phyloP scores from a whole-genome alignment of 2,329 filamentous ascomycete species.

The Neurospora sp. region DNA sequence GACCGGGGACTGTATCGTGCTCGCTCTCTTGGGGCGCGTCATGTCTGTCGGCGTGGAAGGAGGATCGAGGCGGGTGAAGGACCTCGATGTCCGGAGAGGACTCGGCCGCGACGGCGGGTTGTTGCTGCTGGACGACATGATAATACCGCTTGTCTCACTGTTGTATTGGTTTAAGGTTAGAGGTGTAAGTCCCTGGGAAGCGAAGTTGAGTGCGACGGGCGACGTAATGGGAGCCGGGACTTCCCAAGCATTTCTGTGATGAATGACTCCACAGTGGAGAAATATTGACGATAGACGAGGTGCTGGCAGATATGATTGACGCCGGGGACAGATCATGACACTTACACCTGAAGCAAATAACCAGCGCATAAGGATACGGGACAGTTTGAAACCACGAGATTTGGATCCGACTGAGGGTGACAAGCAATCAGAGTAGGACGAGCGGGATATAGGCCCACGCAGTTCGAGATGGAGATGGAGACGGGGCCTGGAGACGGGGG shows the following conservation, averaged over 20 bases:
- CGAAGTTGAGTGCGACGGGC: background rate
- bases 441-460: background rate
- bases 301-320: background rate
- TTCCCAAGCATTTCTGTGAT: background rate
- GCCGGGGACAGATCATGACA: background rate
- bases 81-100: constrained; percentile 20
- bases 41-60: constrained; percentile 9
- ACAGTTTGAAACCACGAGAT: background rate
- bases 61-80: constrained; percentile 17
- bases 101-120: constrained; percentile 16
- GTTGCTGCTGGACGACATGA: constrained; percentile 20
- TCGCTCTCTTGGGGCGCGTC: constrained; percentile 32
- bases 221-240: background rate
- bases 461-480: background rate
- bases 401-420: background rate
- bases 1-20: constrained; percentile 31
- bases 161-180: background rate
- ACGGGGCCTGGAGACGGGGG: background rate
- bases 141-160: constrained; percentile 14
- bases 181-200: background rate
- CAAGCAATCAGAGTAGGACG: background rate
- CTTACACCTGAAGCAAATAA: background rate
- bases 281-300: background rate
- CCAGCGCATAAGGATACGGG: background rate
- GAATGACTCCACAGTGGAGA: background rate